A percentile compares a stretch with the other conserved stretches of the same genome.
Conservation (phyloP, 495 filamentous ascomycete species). For the Ramalina intermedia region DNA sequence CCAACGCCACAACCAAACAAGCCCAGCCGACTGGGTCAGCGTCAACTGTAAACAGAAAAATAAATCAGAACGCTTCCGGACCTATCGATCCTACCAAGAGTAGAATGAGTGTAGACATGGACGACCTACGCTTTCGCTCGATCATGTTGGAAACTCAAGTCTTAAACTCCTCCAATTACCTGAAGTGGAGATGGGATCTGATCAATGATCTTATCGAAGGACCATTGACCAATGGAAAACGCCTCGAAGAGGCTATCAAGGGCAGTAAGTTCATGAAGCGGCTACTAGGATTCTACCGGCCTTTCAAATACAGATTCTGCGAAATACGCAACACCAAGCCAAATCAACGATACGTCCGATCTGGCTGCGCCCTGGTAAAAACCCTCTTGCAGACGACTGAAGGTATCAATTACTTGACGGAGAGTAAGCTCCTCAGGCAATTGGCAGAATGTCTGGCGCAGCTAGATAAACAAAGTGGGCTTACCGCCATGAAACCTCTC, state of each 20-base stretch:
- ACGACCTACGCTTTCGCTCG: slow-evolving; percentile 76
- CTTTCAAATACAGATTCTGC: slow-evolving; percentile 91
- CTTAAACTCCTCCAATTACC: slow-evolving; percentile 66
- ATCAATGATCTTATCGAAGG: slow-evolving; percentile 86
- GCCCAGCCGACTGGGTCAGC: slow-evolving; percentile 18
- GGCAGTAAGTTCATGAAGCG: slow-evolving; percentile 91
- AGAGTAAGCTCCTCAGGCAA: slow-evolving; percentile 85
- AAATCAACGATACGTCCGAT: slow-evolving; percentile 85
- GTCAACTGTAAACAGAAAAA: background rate
- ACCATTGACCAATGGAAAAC: slow-evolving; percentile 77
- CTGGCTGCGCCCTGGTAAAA: slow-evolving; percentile 74
- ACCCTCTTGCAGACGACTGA: slow-evolving; percentile 72
- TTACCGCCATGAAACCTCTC: slow-evolving; percentile 74
- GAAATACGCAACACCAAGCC: slow-evolving; percentile 74
- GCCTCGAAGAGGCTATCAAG: slow-evolving; percentile 88
- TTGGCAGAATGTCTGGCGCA: slow-evolving; percentile 92
- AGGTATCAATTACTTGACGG: slow-evolving; percentile 69
- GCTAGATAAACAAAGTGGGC: slow-evolving; percentile 77
- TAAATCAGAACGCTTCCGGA: slow-evolving; percentile 11
- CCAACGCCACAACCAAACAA: slow-evolving; percentile 31
- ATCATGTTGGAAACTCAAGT: slow-evolving; percentile 79
- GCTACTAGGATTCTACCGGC: slow-evolving; percentile 84
- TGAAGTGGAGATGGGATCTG: slow-evolving; percentile 95
- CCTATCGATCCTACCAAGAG: slow-evolving; percentile 54
- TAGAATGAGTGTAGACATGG: slow-evolving; percentile 58